phyloP scores from a whole-genome alignment of 805 yeast genomes.

The Clavispora santaluciae region DNA sequence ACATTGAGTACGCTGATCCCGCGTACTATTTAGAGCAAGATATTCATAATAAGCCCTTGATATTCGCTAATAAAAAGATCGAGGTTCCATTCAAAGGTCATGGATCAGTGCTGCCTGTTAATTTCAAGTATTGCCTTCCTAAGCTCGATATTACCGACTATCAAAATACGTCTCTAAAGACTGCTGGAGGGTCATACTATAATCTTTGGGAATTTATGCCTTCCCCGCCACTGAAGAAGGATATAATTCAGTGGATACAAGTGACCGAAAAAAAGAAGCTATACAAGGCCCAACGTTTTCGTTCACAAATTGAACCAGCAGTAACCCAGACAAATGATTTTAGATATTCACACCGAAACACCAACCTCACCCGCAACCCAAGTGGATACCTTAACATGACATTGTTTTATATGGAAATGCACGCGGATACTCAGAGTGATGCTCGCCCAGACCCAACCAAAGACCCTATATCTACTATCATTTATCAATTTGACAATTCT shows the following conservation, averaged over 20 bases:
- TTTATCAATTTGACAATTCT: constrained; percentile 56
- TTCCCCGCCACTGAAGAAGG: constrained; percentile 44
- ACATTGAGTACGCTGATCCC: constrained; percentile 58
- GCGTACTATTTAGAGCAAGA: constrained; percentile 53
- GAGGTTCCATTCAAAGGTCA: constrained; percentile 37
- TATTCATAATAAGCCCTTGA: constrained; percentile 49
- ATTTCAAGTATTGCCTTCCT: background rate
- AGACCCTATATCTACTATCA: constrained; percentile 56
- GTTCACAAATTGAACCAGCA: constrained; percentile 51
- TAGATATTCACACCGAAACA: constrained; percentile 34
- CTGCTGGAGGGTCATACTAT: too few relatives aligned
- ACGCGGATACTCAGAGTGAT: constrained; percentile 48
- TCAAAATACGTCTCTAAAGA: too few relatives aligned
- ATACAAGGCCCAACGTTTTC: constrained; percentile 13
- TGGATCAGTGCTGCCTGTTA: constrained; percentile 7
- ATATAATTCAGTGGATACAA: constrained; percentile 33
- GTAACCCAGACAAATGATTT: constrained; percentile 37
- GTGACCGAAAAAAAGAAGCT: constrained; percentile 10
- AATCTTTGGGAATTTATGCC: constrained; percentile 48
- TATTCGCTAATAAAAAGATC: constrained; percentile 65
- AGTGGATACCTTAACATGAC: constrained; percentile 46
- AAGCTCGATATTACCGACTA: too few relatives aligned
- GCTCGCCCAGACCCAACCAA: constrained; percentile 56
- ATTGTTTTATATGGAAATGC: constrained; percentile 64
- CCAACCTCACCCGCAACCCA: constrained; percentile 30